These are phyloP conservation scores for slime mould (Dictyostelium discoideum) DNA, from an alignment of 78 protist species.

Conservation along the genomic window dicty_2.7 NC_007088.5:2880001-2880500, in stretches of 20 bases:
- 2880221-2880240: no score
- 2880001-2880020: background rate
- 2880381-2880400: background rate
- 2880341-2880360: background rate
- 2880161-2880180: background rate
- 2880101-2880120: no score
- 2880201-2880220: background rate
- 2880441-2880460: background rate
- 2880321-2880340: background rate
- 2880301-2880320: background rate
- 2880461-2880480: background rate
- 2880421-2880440: background rate
- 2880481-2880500: background rate
- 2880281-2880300: background rate
- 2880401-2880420: background rate
- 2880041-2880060: background rate
- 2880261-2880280: no score
- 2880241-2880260: no score
- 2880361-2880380: background rate
- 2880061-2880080: no score
- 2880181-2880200: background rate
- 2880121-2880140: background rate
- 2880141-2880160: background rate
- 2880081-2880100: no score
- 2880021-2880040: background rate